Evolutionary conservation across 2,329 filamentous ascomycete species (phyloP).

Genomic region (Sporothrix euskadiensis): DNA sequence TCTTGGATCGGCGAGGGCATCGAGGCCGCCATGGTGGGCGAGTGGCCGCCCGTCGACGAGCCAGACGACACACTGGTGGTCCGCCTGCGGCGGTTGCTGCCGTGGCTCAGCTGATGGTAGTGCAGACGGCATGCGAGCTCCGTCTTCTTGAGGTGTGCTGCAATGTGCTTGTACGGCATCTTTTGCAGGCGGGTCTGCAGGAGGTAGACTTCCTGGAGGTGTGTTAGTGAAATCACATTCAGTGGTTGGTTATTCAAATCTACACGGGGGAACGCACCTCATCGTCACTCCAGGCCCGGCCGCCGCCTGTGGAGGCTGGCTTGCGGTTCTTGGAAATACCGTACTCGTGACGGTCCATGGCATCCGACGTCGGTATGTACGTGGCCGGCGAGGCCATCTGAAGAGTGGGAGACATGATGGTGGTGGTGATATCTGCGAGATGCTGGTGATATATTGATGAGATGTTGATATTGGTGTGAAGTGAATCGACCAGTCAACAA

Average conservation of each 20-base stretch:
- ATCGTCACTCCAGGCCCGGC: conserved; percentile 81
- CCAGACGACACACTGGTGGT: conserved; percentile 68
- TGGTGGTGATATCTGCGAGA: not conserved
- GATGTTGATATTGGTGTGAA: conserved; percentile 12
- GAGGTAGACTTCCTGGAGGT: conserved; percentile 80
- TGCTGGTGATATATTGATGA: not conserved
- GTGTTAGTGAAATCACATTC: conserved; percentile 34
- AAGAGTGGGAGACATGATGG: conserved; percentile 52
- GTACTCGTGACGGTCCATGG: conserved; percentile 59
- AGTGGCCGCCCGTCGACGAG: conserved; percentile 56
- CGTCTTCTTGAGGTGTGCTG: conserved; percentile 80
- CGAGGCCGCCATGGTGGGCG: conserved; percentile 51
- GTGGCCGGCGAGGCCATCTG: conserved; percentile 48
- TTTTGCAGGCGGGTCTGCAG: conserved; percentile 82
- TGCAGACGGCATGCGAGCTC: conserved; percentile 84
- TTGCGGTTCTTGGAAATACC: conserved; percentile 67
- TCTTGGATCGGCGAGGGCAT: conserved; percentile 55
- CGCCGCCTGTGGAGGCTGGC: conserved; percentile 69
- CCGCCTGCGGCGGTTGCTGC: conserved; percentile 76
- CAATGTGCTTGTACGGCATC: conserved; percentile 90
- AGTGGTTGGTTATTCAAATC: conserved; percentile 59
- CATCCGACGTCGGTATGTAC: conserved; percentile 56
- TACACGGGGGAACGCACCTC: conserved; percentile 56
- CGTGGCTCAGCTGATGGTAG: conserved; percentile 82
- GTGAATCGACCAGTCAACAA: not conserved